phyloP scores from a whole-genome alignment of 331 rosid genomes.

The Rosa hybrid region DNA sequence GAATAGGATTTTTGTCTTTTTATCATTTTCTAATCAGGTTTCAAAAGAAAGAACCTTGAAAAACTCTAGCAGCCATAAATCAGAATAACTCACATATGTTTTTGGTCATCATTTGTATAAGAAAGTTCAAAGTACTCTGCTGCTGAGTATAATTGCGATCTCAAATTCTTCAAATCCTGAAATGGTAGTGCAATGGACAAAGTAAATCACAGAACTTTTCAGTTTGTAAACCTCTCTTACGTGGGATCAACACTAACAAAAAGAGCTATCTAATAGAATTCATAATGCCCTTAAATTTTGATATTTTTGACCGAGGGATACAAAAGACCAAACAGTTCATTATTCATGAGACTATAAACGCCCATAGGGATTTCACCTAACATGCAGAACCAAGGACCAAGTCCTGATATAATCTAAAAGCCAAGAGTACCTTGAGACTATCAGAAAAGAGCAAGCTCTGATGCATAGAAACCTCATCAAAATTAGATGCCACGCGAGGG shows the following conservation, averaged over 20 bases:
- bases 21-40: background rate
- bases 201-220: background rate
- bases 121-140: constrained; percentile 97
- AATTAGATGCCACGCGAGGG: constrained; percentile 70
- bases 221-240: background rate
- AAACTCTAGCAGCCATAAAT: constrained; percentile 13
- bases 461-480: constrained; percentile 93
- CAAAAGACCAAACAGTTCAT: background rate
- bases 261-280: background rate
- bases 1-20: background rate
- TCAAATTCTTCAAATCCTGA: constrained; percentile 94
- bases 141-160: constrained; percentile 86
- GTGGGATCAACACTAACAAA: background rate
- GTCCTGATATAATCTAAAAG: background rate
- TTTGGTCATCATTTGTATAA: constrained; percentile 88
- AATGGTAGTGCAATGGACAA: constrained; percentile 20
- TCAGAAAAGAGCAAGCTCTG: constrained; percentile 94
- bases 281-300: background rate
- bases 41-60: constrained; percentile 11
- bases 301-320: background rate
- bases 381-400: background rate
- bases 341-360: background rate
- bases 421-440: constrained; percentile 71
- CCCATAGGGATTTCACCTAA: background rate
- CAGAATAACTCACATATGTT: constrained; percentile 69